Percentiles rank a stretch among this genome's conserved stretches.
phyloP scores from a whole-genome alignment of 2,329 filamentous ascomycete species.

The Paraphoma sp. region DNA sequence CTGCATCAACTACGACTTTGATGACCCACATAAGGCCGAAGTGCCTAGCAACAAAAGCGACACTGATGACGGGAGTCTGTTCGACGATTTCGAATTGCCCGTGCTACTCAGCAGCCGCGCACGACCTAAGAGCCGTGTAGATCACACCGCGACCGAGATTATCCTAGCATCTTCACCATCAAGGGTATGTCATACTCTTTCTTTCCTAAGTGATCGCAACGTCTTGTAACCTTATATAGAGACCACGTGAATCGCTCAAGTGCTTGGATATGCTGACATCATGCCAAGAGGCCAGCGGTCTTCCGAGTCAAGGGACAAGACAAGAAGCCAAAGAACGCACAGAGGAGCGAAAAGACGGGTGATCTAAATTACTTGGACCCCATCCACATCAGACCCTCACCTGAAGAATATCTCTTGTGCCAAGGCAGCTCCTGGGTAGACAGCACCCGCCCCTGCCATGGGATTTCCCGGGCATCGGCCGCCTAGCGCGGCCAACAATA shows the following conservation, averaged over 20 bases:
- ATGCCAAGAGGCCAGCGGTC: neutral
- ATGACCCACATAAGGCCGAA: slow-evolving; percentile 6
- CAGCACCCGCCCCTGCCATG: slow-evolving; percentile 15
- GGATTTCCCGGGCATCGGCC: slow-evolving; percentile 20
- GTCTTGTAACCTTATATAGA: neutral
- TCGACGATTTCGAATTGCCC: too few species aligned
- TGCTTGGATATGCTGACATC: slow-evolving; percentile 3
- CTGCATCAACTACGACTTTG: slow-evolving; percentile 8
- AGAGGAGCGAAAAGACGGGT: neutral
- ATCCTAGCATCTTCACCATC: neutral
- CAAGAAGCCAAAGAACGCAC: neutral
- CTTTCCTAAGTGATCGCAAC: neutral
- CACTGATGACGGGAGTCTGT: neutral
- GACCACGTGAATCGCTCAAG: neutral
- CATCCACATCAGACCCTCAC: neutral
- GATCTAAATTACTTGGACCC: neutral
- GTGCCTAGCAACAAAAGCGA: neutral
- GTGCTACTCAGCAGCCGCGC: neutral
- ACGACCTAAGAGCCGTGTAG: slow-evolving; percentile 7
- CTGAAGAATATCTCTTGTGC: neutral
- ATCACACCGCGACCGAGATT: slow-evolving; percentile 8
- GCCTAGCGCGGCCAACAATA: slow-evolving; percentile 35
- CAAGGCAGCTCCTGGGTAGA: neutral
- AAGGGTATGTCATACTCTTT: neutral
- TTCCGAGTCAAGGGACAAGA: neutral